Evolutionary conservation across 1,139 yeast genomes (phyloP).

Genomic region (Neolecta irregularis): DNA sequence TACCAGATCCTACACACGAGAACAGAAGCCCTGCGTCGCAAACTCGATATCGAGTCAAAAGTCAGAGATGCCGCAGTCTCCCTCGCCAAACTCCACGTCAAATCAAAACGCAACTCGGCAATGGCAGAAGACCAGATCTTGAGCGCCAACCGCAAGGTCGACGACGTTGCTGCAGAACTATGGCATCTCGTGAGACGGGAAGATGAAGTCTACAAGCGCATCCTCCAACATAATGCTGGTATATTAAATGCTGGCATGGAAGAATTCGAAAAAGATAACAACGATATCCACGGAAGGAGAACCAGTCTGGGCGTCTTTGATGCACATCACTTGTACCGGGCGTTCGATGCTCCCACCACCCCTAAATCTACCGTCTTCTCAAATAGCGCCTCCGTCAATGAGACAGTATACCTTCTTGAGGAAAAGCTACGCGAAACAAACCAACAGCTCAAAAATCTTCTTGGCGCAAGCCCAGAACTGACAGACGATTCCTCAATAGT

Average conservation of each 20-base stretch:
- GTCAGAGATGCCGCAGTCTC: slow-evolving; percentile 11
- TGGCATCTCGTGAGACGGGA: slow-evolving; percentile 11
- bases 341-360: neutral
- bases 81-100: slow-evolving; percentile 9
- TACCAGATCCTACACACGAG: slow-evolving; percentile 5
- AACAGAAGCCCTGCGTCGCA: slow-evolving; percentile 9
- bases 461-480: too few species aligned
- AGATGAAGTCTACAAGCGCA: slow-evolving; percentile 6
- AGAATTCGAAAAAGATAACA: slow-evolving; percentile 1
- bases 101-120: slow-evolving; percentile 10
- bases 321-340: slow-evolving; percentile 8
- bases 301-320: slow-evolving; percentile 4
- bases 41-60: slow-evolving; percentile 11
- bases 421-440: too few species aligned
- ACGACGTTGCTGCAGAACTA: slow-evolving; percentile 11
- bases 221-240: slow-evolving; percentile 12
- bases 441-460: too few species aligned
- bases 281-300: slow-evolving; percentile 3
- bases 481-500: too few species aligned
- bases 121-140: slow-evolving; percentile 11
- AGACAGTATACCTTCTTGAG: too few species aligned
- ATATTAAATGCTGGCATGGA: slow-evolving; percentile 6
- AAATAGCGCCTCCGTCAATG: too few species aligned
- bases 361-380: too few species aligned
- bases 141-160: slow-evolving; percentile 9